These are phyloP conservation scores for Gossypium bickii DNA, from an alignment of 345 rosid species.

Conservation along the genomic window DNA sequence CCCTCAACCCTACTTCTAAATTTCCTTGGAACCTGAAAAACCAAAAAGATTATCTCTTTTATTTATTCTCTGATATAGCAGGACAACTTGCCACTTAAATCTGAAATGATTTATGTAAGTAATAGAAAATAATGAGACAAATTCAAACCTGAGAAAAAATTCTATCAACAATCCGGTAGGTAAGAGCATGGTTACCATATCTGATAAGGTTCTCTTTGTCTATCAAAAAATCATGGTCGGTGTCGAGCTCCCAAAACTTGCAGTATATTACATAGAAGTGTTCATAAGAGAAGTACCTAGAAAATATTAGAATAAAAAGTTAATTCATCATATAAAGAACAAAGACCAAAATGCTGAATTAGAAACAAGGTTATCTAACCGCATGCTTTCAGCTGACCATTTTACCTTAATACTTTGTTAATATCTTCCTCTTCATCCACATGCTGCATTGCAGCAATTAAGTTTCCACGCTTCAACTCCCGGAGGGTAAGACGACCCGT, in stretches of 20 bases:
- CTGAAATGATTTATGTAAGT: neutral
- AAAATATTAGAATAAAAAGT: neutral
- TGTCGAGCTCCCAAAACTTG: constrained; percentile 85
- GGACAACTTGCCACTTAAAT: constrained; percentile 7
- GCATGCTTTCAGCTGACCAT: neutral
- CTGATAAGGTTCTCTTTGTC: constrained; percentile 78
- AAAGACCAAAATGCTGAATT: neutral
- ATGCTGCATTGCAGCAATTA: constrained; percentile 81
- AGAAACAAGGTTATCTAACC: neutral
- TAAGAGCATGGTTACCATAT: constrained; percentile 85
- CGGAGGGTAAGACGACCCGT: constrained; percentile 79
- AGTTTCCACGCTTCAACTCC: constrained; percentile 87
- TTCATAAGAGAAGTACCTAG: constrained; percentile 88
- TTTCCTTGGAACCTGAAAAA: constrained; percentile 66
- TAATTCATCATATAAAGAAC: neutral
- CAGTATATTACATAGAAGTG: constrained; percentile 87
- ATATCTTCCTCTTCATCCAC: constrained; percentile 93
- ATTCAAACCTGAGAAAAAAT: constrained; percentile 76
- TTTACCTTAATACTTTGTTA: constrained; percentile 81
- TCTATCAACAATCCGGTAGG: constrained; percentile 82
- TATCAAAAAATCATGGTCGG: constrained; percentile 76
- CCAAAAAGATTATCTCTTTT: neutral
- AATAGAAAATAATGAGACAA: neutral
- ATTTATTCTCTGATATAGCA: neutral
- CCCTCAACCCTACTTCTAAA: constrained; percentile 64